Evolutionary conservation across 352 stramenopile species (phyloP).

Genomic region (Phytophthora lateralis): DNA sequence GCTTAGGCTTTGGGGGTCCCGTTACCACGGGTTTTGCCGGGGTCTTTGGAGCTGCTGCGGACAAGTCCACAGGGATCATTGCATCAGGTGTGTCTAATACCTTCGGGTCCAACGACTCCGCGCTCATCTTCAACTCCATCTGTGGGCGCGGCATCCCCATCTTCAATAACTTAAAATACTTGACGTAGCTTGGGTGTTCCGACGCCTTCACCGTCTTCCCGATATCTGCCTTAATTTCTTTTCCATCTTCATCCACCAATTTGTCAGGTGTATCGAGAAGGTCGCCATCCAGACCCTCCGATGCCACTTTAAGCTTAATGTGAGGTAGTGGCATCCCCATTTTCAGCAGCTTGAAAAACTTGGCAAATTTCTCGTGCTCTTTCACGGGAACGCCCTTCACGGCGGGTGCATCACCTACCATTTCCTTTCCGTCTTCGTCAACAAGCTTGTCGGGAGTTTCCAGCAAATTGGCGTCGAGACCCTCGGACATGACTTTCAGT

Average conservation of each 20-base stretch:
- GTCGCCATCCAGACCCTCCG: conserved; percentile 65
- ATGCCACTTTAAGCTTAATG: conserved; percentile 88
- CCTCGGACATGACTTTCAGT: conserved; percentile 75
- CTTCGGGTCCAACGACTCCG: conserved; percentile 90
- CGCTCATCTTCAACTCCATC: conserved; percentile 92
- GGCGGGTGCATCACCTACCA: conserved; percentile 17
- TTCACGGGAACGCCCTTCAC: conserved; percentile 48
- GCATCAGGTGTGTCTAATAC: conserved; percentile 88
- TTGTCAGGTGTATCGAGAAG: conserved; percentile 71
- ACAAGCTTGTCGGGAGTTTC: conserved; percentile 67
- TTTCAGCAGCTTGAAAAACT: conserved; percentile 95
- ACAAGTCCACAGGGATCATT: conserved; percentile 61
- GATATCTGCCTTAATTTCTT: conserved; percentile 39
- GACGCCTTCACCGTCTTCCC: conserved; percentile 51
- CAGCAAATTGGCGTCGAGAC: conserved; percentile 55
- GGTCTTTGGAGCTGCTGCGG: conserved; percentile 18
- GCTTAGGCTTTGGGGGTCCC: conserved; percentile 74
- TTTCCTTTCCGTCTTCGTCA: conserved; percentile 60
- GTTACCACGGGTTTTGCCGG: conserved; percentile 43
- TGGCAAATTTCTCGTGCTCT: conserved; percentile 73
- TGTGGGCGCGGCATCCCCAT: conserved; percentile 93
- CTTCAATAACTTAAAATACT: conserved; percentile 97
- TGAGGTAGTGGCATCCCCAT: conserved; percentile 87
- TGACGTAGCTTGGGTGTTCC: conserved; percentile 90
- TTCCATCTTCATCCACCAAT: conserved; percentile 58